Evolutionary conservation across 1,284 basidiomycete genomes (phyloP).

Genomic region (Cystobasidium sp.): DNA sequence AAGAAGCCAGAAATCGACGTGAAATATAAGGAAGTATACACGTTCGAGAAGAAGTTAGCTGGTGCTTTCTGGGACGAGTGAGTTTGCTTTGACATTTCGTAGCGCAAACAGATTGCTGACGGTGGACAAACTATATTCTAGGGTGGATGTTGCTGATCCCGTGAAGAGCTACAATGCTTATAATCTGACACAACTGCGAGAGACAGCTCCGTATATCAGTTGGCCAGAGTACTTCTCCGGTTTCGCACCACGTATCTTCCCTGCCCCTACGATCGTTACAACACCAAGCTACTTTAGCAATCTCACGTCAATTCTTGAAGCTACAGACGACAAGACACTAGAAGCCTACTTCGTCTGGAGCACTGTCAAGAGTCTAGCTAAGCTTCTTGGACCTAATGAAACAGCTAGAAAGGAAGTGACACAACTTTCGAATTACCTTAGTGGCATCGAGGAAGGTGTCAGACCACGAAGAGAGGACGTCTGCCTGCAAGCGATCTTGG

Average conservation of each 20-base stretch:
- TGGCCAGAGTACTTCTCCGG: constrained; percentile 82
- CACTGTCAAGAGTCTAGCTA: constrained; percentile 61
- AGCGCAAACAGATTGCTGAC: constrained; percentile 55
- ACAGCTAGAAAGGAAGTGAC: constrained; percentile 75
- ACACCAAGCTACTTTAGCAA: constrained; percentile 77
- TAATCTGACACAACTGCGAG: constrained; percentile 67
- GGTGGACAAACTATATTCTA: constrained; percentile 61
- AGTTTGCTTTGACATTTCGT: constrained; percentile 53
- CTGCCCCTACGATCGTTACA: constrained; percentile 75
- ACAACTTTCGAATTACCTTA: constrained; percentile 70
- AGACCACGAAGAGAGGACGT: constrained; percentile 76
- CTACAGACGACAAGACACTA: constrained; percentile 72
- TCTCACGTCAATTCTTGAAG: constrained; percentile 71
- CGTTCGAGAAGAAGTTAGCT: constrained; percentile 81
- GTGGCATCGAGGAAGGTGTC: constrained; percentile 84
- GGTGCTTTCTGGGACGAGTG: constrained; percentile 77
- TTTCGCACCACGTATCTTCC: constrained; percentile 78
- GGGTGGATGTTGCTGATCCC: constrained; percentile 70
- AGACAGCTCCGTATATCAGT: constrained; percentile 70
- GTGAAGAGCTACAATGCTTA: constrained; percentile 86
- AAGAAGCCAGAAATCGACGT: constrained; percentile 57
- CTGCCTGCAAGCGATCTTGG: constrained; percentile 60
- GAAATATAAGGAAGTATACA: constrained; percentile 70
- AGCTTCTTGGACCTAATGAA: constrained; percentile 71
- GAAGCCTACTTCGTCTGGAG: constrained; percentile 76